These are phyloP conservation scores for Sporothrix luriei DNA, from an alignment of 2,329 filamentous ascomycete genomes.

Conservation along the genomic window DNA sequence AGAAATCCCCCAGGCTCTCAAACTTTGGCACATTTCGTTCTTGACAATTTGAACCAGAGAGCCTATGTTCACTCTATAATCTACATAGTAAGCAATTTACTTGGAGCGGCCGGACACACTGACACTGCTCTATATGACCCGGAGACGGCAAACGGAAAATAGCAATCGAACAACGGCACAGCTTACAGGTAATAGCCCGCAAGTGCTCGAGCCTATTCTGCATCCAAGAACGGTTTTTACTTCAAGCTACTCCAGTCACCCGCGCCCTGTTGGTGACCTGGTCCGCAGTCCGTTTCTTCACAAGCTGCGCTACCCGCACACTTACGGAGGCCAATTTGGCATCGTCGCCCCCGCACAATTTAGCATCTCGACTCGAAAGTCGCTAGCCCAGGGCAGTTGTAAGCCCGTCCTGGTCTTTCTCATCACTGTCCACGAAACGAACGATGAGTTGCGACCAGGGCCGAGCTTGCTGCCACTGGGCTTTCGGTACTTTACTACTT, in stretches of 20 bases:
- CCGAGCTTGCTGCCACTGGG: slow-evolving; percentile 4
- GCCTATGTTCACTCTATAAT: not conserved
- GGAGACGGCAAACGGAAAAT: slow-evolving; percentile 14
- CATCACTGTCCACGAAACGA: not conserved
- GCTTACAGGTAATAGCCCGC: not conserved
- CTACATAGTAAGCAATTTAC: not conserved
- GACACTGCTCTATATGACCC: not conserved
- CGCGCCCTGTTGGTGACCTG: not conserved
- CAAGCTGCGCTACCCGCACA: not conserved
- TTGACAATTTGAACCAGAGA: not conserved
- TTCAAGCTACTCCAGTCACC: not conserved
- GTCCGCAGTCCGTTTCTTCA: not conserved
- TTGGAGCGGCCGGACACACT: slow-evolving; percentile 1
- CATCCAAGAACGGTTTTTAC: too few relatives aligned
- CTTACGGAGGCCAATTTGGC: not conserved
- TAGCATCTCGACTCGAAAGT: not conserved
- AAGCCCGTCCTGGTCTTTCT: not conserved
- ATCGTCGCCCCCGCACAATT: not conserved
- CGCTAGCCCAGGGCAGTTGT: slow-evolving; percentile 6
- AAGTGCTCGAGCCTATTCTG: too few relatives aligned
- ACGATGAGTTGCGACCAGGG: not conserved
- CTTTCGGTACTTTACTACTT: slow-evolving; percentile 15
- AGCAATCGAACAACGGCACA: not conserved
- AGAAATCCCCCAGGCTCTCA: not conserved
- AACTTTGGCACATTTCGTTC: not conserved